Percentiles rank a stretch among this genome's conserved stretches.
phyloP scores from a whole-genome alignment of 768 basidiomycete genomes.

The Coprinellus micaceus region DNA sequence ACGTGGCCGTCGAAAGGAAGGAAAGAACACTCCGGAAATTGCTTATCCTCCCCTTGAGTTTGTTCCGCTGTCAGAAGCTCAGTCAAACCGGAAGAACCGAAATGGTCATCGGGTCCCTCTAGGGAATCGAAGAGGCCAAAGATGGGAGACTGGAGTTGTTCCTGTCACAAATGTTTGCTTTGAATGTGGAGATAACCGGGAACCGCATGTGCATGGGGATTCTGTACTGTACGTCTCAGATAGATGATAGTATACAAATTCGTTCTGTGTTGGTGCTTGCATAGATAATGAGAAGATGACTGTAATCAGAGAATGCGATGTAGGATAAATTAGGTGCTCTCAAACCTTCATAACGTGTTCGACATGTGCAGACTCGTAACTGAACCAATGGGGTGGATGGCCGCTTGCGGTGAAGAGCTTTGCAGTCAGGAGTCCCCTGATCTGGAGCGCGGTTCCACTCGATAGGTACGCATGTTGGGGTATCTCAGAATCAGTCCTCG shows the following conservation, averaged over 20 bases:
- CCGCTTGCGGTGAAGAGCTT: not conserved
- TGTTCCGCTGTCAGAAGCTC: not conserved
- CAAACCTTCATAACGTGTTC: slow-evolving; percentile 6
- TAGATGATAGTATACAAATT: not conserved
- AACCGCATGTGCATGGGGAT: not conserved
- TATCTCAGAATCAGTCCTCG: slow-evolving; percentile 61
- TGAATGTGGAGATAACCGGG: not conserved
- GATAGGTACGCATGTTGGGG: slow-evolving; percentile 52
- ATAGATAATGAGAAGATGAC: slow-evolving; percentile 3
- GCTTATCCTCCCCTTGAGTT: not conserved
- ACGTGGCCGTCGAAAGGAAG: not conserved
- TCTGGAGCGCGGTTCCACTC: slow-evolving; percentile 40
- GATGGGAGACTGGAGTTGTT: not conserved
- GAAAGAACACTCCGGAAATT: not conserved
- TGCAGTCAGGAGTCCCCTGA: slow-evolving; percentile 37
- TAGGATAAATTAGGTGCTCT: slow-evolving; percentile 6
- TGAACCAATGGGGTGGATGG: not conserved
- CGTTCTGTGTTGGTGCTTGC: not conserved
- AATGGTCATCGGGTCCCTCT: no score
- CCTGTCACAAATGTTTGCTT: not conserved
- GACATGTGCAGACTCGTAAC: not conserved
- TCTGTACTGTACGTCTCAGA: not conserved
- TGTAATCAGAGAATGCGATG: slow-evolving; percentile 1
- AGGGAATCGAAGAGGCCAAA: not conserved
- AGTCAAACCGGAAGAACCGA: no score